Conservation (phyloP, 2,329 filamentous ascomycete genomes). For the Sclerotinia glacialis region DNA sequence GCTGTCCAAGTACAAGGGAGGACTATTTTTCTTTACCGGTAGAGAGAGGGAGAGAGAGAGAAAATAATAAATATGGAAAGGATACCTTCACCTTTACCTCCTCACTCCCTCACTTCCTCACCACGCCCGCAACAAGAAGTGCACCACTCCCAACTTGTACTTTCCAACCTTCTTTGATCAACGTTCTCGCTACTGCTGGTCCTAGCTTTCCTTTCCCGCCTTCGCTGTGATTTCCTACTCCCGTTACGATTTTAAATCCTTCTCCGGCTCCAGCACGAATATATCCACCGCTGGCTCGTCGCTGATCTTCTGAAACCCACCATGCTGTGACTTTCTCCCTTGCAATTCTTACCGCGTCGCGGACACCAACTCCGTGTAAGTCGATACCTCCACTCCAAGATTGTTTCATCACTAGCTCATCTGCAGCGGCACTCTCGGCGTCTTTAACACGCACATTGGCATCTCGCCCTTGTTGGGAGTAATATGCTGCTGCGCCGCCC, state of each 20-base stretch:
- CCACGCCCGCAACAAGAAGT: slow-evolving; percentile 64
- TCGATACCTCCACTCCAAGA: slow-evolving; percentile 64
- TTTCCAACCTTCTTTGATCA: slow-evolving; percentile 80
- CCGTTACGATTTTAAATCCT: slow-evolving; percentile 75
- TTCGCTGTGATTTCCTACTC: slow-evolving; percentile 73
- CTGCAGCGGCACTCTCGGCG: slow-evolving; percentile 64
- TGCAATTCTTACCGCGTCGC: slow-evolving; percentile 77
- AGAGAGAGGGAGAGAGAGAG: no score
- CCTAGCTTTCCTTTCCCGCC: slow-evolving; percentile 74
- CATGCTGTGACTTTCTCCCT: slow-evolving; percentile 64
- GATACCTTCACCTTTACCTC: background rate
- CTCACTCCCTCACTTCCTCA: slow-evolving; percentile 25
- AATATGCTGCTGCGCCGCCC: slow-evolving; percentile 72
- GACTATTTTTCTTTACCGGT: no score
- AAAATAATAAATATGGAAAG: background rate
- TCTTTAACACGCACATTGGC: slow-evolving; percentile 55
- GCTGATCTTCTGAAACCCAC: slow-evolving; percentile 66
- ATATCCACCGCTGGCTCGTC: slow-evolving; percentile 38
- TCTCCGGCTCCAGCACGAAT: slow-evolving; percentile 37
- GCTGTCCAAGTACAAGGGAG: no score
- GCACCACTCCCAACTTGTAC: slow-evolving; percentile 69
- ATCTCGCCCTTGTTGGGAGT: slow-evolving; percentile 67
- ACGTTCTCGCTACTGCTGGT: slow-evolving; percentile 72
- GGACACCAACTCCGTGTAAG: slow-evolving; percentile 78
- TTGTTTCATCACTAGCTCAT: slow-evolving; percentile 65